Base-by-base conservation (phyloP, 2,329 filamentous ascomycete genomes). In the Microdochium paspali region DNA sequence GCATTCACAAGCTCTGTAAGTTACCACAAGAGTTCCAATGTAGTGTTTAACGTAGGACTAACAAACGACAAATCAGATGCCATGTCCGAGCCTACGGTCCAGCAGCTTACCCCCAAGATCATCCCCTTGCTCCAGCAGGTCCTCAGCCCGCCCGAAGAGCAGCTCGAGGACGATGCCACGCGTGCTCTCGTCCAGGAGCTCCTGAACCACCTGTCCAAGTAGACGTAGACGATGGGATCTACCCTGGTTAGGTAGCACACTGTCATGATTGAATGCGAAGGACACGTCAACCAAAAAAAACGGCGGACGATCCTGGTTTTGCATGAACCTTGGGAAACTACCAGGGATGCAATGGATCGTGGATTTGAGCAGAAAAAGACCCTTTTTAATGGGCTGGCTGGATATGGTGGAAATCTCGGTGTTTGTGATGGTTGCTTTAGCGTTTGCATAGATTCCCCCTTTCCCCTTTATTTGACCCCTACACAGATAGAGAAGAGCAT, bases 1-100 rank as follows among this genome's bases (percentile, higher is more conserved):
- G 90, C 80, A 84, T 98, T 59, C 84, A 87, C 66, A 83, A 86
- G 66, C 78, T 97, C 54, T 96, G 81, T 85, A 74, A 73, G 82
- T 78, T 28, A 23, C n/a, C n/a, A n/a, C n/a, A n/a, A n/a, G n/a
- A n/a, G n/a, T n/a, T n/a, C n/a, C n/a, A n/a, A n/a, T n/a, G n/a
- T 40, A 12, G 24, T 20, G 2, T 26, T 24, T 15, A 45, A 24
- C 32, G 50, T 54, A 20, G 61, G 62, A 54, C 62, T 45, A 3
- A 4, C 50, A 35, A 54, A 56, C 51, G 26, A 3, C 10, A 21
- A 40, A 18, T 3, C 52, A 82, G 77, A 90, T 65, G 78, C 85
- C 56, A 71, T 77, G 52, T 77, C 80, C 54, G 84, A 91, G 66
- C 70, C 76, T 12, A 85, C 81, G 2, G 76, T 90, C 44, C 79